Base-by-base conservation (phyloP, 2,329 filamentous ascomycete genomes). In the Fragosphaeria purpurea region DNA sequence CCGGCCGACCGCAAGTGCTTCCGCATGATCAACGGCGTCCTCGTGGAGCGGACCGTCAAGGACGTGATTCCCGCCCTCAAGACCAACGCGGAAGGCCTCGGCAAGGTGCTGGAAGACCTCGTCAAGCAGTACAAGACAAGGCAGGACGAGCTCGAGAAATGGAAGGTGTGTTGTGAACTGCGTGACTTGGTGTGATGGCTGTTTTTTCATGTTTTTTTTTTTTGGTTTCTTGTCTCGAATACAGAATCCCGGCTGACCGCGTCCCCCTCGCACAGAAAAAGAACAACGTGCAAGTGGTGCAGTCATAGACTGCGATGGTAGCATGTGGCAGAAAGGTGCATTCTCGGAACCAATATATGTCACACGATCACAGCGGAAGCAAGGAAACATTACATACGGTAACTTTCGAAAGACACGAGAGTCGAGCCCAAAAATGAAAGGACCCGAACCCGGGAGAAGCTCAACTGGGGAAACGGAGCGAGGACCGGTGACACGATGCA, bases 51-150 rank as follows among this genome's bases (percentile, higher is more conserved):
- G 59, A 97, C 91, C 12, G 88, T 98, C 59, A 78, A 88, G 67
- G 93, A 97, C 67, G 88, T 98, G 10, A 76, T 95, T 50, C 93
- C 93, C 6, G 86, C 88, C 32, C 75, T 98, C 54, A 85, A 88
- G 71, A 97, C 89, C 22, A 97, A 98, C 65, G 86, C 88, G 32
- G 91, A 97, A 56, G 91, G 93, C 2, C 66, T 98, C 64, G 93
- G 86, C 70, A 94, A 95, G 70, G 89, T 97, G 34, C 74, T 97
- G 50, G 90, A 96, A 56, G 91, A 96, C 65, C 72, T 98, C 56
- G 79, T 97, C 58, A 96, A 95, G 77, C 88, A 95, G 70, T 97
- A 97, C 76, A 95, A 95, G 74, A 72, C 75, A 35, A 95, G 95
- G 70, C 90, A 98, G 67, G 82, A 88, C 41, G 93, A 98, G 64